Evolutionary conservation across 306 rosid genomes (phyloP).

Genomic region (Prunus kanzakura): DNA sequence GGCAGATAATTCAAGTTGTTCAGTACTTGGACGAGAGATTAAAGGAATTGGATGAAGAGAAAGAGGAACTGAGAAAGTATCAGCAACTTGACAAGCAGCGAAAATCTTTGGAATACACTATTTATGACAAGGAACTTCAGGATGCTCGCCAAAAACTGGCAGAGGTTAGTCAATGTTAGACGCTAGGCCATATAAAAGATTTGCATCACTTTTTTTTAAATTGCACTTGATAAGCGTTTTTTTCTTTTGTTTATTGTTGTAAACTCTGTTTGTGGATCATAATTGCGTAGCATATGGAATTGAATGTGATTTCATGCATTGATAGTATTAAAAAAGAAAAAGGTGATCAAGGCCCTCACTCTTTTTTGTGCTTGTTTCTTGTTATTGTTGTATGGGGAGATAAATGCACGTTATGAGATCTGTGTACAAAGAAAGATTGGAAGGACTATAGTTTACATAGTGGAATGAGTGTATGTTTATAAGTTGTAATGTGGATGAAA

Average conservation of each 20-base stretch:
- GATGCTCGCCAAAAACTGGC: conserved; percentile 86
- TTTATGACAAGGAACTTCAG: conserved; percentile 82
- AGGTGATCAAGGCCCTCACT: background rate
- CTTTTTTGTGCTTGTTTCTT: background rate
- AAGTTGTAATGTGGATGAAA: background rate
- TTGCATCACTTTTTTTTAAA: background rate
- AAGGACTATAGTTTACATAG: background rate
- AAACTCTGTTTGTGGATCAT: background rate
- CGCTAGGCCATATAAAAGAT: background rate
- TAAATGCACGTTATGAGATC: background rate
- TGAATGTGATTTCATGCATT: background rate
- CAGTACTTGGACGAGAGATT: conserved; percentile 95
- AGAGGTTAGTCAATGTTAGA: conserved; percentile 56
- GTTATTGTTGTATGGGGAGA: background rate
- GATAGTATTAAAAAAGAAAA: background rate
- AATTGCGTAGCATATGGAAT: background rate
- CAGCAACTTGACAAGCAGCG: conserved; percentile 95
- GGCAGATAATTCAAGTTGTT: conserved; percentile 96
- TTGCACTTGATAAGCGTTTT: background rate
- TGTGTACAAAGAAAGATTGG: background rate
- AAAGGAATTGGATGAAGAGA: conserved; percentile 93
- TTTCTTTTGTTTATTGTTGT: background rate
- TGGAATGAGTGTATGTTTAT: background rate
- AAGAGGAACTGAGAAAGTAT: conserved; percentile 90
- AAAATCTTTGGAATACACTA: conserved; percentile 83